Evolutionary conservation across 176 grass and related monocot genomes (phyloP).

Genomic region (Hordeum vulgare): MorexV3_pseudomolecules_assembly NC_058522.1:384773861-384774360

Average conservation of each 20-base stretch:
- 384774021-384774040: neutral
- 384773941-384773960: neutral
- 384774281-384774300: neutral
- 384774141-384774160: constrained; percentile 2
- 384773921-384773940: neutral
- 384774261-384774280: neutral
- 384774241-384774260: neutral
- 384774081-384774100: constrained; percentile 22
- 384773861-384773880: neutral
- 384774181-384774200: neutral
- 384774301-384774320: neutral
- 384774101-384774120: constrained; percentile 35
- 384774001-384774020: neutral
- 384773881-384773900: neutral
- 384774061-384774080: too few relatives aligned
- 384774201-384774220: neutral
- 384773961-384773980: neutral
- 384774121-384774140: constrained; percentile 24
- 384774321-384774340: neutral
- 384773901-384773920: neutral
- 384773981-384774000: neutral
- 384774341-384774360: neutral
- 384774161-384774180: neutral
- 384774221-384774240: neutral
- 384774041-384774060: neutral